Evolutionary conservation across 371 early-diverging fungal species (phyloP), one percentile per base, ranked within the genome.

Genomic region (Batkoa obscura): DNA sequence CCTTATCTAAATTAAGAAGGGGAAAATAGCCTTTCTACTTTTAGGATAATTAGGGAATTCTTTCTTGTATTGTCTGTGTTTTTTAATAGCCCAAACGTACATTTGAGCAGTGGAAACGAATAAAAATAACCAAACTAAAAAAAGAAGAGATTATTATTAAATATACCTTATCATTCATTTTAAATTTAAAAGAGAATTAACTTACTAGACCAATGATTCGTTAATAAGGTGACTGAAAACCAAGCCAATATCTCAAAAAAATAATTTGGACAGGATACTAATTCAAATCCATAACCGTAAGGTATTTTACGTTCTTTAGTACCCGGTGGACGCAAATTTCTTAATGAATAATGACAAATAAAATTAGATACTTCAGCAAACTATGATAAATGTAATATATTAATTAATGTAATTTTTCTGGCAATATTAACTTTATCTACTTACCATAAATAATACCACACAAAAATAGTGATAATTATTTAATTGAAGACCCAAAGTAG

Each of bases 21-120:
- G 96, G 68, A 95, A 72, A 68, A 94, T 76, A 52, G 87, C 81
- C 64, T 81, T 88, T 66, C 96, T 79, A 61, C 76, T 74, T 62
- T 81, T 83, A 59, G 96, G 96, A 60, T 94, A 95, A 60, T 84
- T 78, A 13, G 81, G 75, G 71, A 96, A 96, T 61, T 96, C 96
- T 60, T 85, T 86, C 55, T 64, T 72, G 69, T 96, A 96, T 45
- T 75, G 74, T 66, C 78, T 79, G 74, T 94, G 94, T 75, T 96
- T 96, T 76, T 94, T 93, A 61, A 88, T 64, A 4, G 96, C 94
- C 96, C 96, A 96, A n/a, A 86, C 35, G 63, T 83, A 86, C 89
- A 94, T 92, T 69, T 93, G 92, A 42, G 69, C 86, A 31, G 82
- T 76, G 30, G 87, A 86, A 41, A 88, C 85, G 30, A 76, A 65